Percentiles rank a stretch among this genome's conserved stretches.
phyloP scores from a whole-genome alignment of 164 flowering plant species.

The Cinnamomum chago region DNA sequence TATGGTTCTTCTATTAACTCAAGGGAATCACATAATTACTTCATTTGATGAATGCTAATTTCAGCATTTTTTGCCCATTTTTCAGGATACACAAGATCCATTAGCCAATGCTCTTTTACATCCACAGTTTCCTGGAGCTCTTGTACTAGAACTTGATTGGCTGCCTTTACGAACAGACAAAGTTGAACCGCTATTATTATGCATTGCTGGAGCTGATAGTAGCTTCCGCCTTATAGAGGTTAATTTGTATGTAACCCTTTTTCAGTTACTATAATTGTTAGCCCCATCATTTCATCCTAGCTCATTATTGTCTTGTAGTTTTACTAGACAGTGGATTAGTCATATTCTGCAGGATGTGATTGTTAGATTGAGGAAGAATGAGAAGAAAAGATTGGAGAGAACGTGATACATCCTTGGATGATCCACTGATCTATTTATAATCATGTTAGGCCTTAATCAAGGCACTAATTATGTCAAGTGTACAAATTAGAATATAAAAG shows the following conservation, averaged over 20 bases:
- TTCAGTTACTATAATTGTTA: neutral
- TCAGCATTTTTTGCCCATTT: neutral
- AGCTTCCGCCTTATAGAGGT: slow-evolving; percentile 96
- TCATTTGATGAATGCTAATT: neutral
- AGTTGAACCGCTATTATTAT: slow-evolving; percentile 84
- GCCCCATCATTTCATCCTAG: neutral
- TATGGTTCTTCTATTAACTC: too few species aligned
- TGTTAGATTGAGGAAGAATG: too few species aligned
- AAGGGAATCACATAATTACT: too few species aligned
- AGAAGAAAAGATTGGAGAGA: too few species aligned
- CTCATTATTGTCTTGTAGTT: neutral
- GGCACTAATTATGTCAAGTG: too few species aligned
- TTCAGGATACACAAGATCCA: slow-evolving; percentile 94
- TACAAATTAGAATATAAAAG: too few species aligned
- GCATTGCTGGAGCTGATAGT: slow-evolving; percentile 99
- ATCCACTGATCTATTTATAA: too few species aligned
- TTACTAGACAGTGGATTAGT: neutral
- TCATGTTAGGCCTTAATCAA: too few species aligned
- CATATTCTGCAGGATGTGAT: neutral
- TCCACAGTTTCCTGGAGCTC: slow-evolving; percentile 93
- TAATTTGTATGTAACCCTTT: slow-evolving; percentile 53
- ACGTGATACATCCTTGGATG: too few species aligned
- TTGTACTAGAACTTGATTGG: slow-evolving; percentile 98
- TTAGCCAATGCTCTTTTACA: slow-evolving; percentile 90
- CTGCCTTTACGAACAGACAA: slow-evolving; percentile 76